phyloP scores from a whole-genome alignment of 2,329 filamentous ascomycete species.

The Apiospora saccharicola region DNA sequence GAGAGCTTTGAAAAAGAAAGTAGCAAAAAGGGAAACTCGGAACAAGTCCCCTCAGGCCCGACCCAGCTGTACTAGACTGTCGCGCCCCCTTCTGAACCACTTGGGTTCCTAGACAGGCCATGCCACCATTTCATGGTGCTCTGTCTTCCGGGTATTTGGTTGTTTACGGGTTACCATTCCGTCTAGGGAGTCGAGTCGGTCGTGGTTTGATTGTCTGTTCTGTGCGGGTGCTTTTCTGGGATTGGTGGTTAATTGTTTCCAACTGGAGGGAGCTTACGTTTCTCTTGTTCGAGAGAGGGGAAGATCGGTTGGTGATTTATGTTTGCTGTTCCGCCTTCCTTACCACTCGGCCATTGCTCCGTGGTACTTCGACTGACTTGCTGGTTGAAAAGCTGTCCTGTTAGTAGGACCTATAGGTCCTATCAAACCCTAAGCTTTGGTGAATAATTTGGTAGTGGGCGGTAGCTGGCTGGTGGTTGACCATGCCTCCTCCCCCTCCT shows the following conservation, averaged over 20 bases:
- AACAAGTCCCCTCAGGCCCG: slow-evolving; percentile 19
- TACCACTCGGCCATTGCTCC: slow-evolving; percentile 10
- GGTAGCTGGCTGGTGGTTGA: not conserved
- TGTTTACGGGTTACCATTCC: slow-evolving; percentile 20
- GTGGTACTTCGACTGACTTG: slow-evolving; percentile 19
- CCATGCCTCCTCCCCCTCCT: not conserved
- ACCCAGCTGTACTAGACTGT: slow-evolving; percentile 18
- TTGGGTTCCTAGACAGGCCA: slow-evolving; percentile 7
- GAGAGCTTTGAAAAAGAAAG: not conserved
- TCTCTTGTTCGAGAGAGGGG: not conserved
- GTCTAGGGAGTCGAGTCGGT: slow-evolving; percentile 10
- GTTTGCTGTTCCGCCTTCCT: slow-evolving; percentile 3
- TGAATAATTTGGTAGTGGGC: not conserved
- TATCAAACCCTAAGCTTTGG: not conserved
- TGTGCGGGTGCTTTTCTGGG: slow-evolving; percentile 2
- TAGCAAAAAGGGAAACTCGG: not conserved
- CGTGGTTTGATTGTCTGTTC: not conserved
- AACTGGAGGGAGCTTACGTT: not conserved
- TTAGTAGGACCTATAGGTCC: not conserved
- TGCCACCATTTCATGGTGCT: slow-evolving; percentile 14
- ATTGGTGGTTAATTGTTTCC: slow-evolving; percentile 19
- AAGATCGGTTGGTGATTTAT: not conserved
- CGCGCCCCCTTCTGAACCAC: slow-evolving; percentile 11
- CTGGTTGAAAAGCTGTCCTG: not conserved
- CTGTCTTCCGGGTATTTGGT: slow-evolving; percentile 19